Evolutionary conservation across 163 green algal species (phyloP).

Genomic region (Chlorella variabilis): DNA sequence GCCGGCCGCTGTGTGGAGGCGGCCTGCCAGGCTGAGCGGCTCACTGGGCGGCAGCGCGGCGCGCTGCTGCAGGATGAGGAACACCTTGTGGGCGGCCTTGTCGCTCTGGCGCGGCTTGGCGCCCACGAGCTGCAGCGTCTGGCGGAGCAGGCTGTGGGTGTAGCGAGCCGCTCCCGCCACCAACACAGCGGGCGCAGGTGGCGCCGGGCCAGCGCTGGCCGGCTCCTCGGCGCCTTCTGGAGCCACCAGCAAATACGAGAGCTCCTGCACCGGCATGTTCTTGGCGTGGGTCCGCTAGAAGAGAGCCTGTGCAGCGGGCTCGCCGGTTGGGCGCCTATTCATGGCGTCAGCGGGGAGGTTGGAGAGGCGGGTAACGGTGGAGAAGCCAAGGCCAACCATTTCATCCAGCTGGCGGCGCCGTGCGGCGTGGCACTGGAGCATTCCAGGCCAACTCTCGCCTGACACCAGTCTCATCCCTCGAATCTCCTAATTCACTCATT

Average conservation of each 20-base stretch:
- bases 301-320: too few species aligned
- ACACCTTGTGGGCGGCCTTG: conserved; percentile 65
- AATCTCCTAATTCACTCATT: too few species aligned
- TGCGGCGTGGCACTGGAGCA: too few species aligned
- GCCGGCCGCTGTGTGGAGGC: neutral
- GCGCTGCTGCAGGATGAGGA: conserved; percentile 45
- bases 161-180: conserved; percentile 50
- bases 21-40: conserved; percentile 6
- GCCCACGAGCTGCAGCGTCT: conserved; percentile 70
- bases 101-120: conserved; percentile 76
- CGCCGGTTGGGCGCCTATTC: too few species aligned
- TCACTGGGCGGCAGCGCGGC: conserved; percentile 35
- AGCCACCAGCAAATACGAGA: neutral
- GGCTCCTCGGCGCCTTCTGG: neutral
- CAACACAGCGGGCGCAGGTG: neutral
- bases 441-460: too few species aligned
- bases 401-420: too few species aligned
- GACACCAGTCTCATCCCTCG: too few species aligned
- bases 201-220: conserved; percentile 31
- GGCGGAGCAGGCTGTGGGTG: conserved; percentile 56
- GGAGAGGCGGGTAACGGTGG: too few species aligned
- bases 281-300: too few species aligned
- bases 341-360: too few species aligned
- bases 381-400: too few species aligned
- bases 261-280: neutral